These are phyloP conservation scores for Tulasnella sp. DNA, from an alignment of 768 basidiomycete genomes.

Conservation along the genomic window DNA sequence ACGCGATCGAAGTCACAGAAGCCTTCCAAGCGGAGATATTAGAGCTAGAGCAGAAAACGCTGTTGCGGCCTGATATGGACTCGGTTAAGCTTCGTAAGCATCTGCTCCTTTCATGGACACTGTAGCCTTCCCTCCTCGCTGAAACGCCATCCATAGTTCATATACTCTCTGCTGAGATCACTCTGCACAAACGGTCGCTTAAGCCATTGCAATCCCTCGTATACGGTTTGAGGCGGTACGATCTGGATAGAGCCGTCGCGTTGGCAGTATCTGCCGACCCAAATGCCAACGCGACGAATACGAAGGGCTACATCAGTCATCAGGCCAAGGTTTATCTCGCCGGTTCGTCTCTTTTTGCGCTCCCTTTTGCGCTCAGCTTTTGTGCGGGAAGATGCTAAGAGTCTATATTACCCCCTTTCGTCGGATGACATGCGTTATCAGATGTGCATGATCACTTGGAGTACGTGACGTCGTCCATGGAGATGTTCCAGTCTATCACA, in stretches of 20 bases:
- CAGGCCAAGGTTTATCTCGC: constrained; percentile 62
- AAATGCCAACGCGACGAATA: constrained; percentile 24
- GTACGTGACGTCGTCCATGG: constrained; percentile 54
- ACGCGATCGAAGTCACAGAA: constrained; percentile 36
- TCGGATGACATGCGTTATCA: constrained; percentile 22
- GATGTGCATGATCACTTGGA: constrained; percentile 74
- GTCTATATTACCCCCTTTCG: too few species aligned
- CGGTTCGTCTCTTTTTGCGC: neutral
- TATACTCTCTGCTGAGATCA: constrained; percentile 64
- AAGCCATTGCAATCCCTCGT: constrained; percentile 62
- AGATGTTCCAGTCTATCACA: constrained; percentile 60
- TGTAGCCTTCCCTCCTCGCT: neutral
- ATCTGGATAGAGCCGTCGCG: constrained; percentile 55
- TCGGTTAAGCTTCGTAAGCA: constrained; percentile 47
- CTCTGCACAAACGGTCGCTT: constrained; percentile 60
- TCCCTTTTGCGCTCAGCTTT: too few species aligned
- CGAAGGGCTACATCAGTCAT: constrained; percentile 55
- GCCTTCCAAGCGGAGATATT: constrained; percentile 49
- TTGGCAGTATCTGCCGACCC: constrained; percentile 36
- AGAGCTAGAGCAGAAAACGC: constrained; percentile 47
- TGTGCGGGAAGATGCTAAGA: too few species aligned
- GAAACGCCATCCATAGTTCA: constrained; percentile 40
- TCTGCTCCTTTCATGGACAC: neutral
- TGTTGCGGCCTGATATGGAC: constrained; percentile 50
- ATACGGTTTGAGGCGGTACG: constrained; percentile 58